Evolutionary conservation across 2,329 filamentous ascomycete genomes (phyloP), one percentile per base, ranked within the genome.

Genomic region (Scedosporium dehoogii): DNA sequence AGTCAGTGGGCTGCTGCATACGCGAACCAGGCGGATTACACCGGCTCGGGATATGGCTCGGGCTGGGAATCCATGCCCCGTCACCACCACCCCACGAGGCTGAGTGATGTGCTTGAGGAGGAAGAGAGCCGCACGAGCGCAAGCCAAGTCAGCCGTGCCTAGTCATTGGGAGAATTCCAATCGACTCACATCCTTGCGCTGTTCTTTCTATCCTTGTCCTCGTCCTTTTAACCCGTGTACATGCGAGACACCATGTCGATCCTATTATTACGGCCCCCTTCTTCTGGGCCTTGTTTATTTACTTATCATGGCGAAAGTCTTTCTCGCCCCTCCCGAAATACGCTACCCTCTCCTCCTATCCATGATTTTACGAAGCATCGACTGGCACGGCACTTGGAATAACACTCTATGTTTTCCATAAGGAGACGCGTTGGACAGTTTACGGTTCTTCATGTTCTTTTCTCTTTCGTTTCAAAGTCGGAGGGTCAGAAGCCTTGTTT

Each of bases 101-200:
- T 96, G 65, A 96, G 91, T 72, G 92, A 96, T 74, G 92, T 96
- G 29, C 81, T 94, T 33, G 89, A 92, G 70, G 91, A 91, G 70
- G 88, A 96, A 66, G 90, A 94, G 59, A 90, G 89, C 71, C 84
- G 89, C 23, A 90, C 88, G 14, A 90, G 88, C 67, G 86, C 85
- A 10, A 88, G 86, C 71, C 82, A 85, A 65, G 73, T 80, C 66
- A 85, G 83, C 69, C 81, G 82, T 41, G 51, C 48, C 33, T 44
- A 33, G 29, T 33, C 29, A 33, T 33, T 10, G 29, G 29, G 10
- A 33, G 29, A 2, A 10, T 2, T 33, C 29, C 9, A 33, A 33
- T 33, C 9, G 29, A 33, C 29, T 10, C 6, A 9, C 6, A 10
- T 10, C 3, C 10, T 33, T 33, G 29, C 29, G 29, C 29, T 33